phyloP scores from a whole-genome alignment of 192 early-diverging fungal genomes.

The Podochytrium sp. region DNA sequence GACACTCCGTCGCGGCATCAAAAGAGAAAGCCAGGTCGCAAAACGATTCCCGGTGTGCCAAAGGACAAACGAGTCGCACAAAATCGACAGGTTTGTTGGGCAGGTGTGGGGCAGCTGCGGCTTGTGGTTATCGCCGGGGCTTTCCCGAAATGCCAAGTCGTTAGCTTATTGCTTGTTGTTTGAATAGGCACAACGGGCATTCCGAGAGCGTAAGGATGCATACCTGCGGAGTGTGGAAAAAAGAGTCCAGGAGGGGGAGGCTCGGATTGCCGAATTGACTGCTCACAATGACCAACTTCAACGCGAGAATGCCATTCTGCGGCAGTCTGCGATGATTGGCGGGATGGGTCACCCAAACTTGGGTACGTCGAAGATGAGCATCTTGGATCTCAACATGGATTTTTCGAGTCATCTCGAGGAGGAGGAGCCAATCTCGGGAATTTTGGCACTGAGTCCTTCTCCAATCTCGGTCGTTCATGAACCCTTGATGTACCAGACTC shows the following conservation, averaged over 20 bases:
- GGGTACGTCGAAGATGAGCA: too few relatives aligned
- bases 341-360: too few relatives aligned
- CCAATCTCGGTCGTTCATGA: background rate
- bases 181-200: background rate
- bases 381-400: too few relatives aligned
- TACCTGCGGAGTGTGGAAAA: conserved; percentile 7
- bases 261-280: background rate
- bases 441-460: background rate
- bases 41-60: background rate
- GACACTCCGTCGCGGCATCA: too few relatives aligned
- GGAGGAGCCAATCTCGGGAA: background rate
- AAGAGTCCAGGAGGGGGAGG: background rate
- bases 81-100: conserved; percentile 6
- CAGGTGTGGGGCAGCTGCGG: too few relatives aligned
- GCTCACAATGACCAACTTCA: background rate
- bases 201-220: conserved; percentile 16
- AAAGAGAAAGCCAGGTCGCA: background rate
- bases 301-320: background rate
- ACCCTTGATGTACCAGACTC: background rate
- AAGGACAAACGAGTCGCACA: conserved; percentile 20
- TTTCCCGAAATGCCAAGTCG: too few relatives aligned
- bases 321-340: too few relatives aligned
- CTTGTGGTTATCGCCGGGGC: too few relatives aligned
- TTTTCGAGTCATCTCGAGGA: too few relatives aligned
- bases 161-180: background rate